These are phyloP conservation scores for Myotisia sp. DNA, from an alignment of 2,329 filamentous ascomycete genomes.

Conservation along the genomic window DNA sequence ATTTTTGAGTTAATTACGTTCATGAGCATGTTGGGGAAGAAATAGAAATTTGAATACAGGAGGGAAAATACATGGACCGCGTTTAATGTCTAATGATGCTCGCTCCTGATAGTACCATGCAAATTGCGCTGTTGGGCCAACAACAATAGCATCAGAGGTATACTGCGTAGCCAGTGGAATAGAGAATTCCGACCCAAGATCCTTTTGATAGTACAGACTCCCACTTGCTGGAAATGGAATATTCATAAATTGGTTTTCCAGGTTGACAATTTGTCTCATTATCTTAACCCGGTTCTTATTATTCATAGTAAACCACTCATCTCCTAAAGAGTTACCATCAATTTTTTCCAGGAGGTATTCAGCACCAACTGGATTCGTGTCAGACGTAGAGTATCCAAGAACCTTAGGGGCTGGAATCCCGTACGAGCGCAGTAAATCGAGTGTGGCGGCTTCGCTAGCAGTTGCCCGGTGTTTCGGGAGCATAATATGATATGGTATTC, in stretches of 20 bases:
- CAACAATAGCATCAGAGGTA: slow-evolving; percentile 4
- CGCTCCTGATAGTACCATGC: slow-evolving; percentile 18
- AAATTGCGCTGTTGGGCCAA: slow-evolving; percentile 15
- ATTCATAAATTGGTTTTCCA: slow-evolving; percentile 14
- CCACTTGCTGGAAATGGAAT: slow-evolving; percentile 14
- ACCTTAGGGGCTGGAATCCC: slow-evolving; percentile 24
- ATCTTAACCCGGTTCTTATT: slow-evolving; percentile 7
- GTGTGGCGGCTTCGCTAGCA: slow-evolving; percentile 17
- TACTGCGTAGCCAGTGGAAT: neutral
- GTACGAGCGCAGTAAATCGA: slow-evolving; percentile 15
- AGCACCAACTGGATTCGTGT: slow-evolving; percentile 14
- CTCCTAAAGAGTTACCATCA: slow-evolving; percentile 12
- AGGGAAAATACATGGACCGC: slow-evolving; percentile 15
- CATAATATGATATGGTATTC: slow-evolving; percentile 14
- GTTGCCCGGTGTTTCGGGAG: slow-evolving; percentile 13
- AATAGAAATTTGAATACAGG: no score
- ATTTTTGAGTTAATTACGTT: neutral
- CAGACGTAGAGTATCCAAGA: slow-evolving; percentile 14
- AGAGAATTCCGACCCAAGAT: slow-evolving; percentile 6
- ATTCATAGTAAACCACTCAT: slow-evolving; percentile 13
- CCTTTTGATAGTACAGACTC: slow-evolving; percentile 15
- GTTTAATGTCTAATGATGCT: slow-evolving; percentile 12
- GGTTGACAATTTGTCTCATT: slow-evolving; percentile 9
- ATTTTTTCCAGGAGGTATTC: slow-evolving; percentile 18
- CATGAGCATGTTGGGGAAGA: no score